phyloP scores from a whole-genome alignment of 2,329 filamentous ascomycete genomes.

The Botrytis deweyae region DNA sequence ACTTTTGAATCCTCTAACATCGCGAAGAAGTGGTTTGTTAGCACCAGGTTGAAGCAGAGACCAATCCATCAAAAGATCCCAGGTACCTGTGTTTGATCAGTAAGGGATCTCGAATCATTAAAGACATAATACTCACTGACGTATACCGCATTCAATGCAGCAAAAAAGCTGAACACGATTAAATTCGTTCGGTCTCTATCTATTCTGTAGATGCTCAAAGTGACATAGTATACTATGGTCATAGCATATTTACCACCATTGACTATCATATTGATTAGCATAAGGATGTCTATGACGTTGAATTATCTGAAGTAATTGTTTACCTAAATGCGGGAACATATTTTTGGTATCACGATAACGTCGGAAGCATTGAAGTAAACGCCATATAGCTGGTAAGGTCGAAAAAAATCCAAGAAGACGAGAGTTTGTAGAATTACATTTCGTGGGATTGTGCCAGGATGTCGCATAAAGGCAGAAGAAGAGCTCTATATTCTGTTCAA shows the following conservation, averaged over 20 bases:
- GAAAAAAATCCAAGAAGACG: slow-evolving; percentile 82
- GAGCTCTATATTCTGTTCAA: slow-evolving; percentile 73
- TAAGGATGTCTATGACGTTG: no score
- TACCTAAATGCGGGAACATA: slow-evolving; percentile 76
- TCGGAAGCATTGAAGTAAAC: slow-evolving; percentile 83
- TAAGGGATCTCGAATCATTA: background rate
- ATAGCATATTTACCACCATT: slow-evolving; percentile 91
- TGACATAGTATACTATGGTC: slow-evolving; percentile 77
- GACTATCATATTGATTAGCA: slow-evolving; percentile 42
- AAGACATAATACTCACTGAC: slow-evolving; percentile 55
- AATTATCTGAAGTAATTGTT: background rate
- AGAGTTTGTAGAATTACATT: slow-evolving; percentile 85
- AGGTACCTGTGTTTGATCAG: slow-evolving; percentile 56
- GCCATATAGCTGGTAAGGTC: slow-evolving; percentile 83
- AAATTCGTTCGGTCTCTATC: slow-evolving; percentile 55
- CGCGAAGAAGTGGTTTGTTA: slow-evolving; percentile 66
- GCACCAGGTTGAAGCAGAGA: slow-evolving; percentile 79
- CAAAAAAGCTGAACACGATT: slow-evolving; percentile 76
- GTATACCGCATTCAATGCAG: slow-evolving; percentile 80
- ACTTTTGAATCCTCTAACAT: slow-evolving; percentile 75
- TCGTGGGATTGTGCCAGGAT: slow-evolving; percentile 67
- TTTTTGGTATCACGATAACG: slow-evolving; percentile 86
- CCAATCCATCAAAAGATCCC: slow-evolving; percentile 97
- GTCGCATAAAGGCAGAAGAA: slow-evolving; percentile 94
- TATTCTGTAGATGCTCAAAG: slow-evolving; percentile 81